phyloP scores from a whole-genome alignment of 2,329 filamentous ascomycete genomes.

The Penicillium sp. region DNA sequence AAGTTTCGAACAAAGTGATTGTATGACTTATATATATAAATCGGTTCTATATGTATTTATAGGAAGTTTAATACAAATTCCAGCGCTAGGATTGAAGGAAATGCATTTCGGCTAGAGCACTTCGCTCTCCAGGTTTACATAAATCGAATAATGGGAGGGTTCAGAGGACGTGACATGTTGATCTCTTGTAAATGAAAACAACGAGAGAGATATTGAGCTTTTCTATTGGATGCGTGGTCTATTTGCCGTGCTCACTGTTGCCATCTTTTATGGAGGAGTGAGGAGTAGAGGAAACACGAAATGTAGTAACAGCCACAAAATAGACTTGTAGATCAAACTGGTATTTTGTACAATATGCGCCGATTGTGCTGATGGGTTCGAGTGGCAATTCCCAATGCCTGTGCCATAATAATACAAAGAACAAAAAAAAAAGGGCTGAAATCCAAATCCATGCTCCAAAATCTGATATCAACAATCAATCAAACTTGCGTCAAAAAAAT shows the following conservation, averaged over 20 bases:
- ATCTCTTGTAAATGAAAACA: background rate
- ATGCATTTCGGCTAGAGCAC: background rate
- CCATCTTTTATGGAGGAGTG: background rate
- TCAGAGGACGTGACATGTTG: background rate
- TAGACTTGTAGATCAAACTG: slow-evolving; percentile 16
- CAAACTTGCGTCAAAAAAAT: background rate
- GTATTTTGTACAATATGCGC: slow-evolving; percentile 32
- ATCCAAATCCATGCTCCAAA: slow-evolving; percentile 12
- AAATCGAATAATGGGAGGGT: background rate
- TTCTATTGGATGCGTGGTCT: background rate
- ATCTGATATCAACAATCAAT: slow-evolving; percentile 10
- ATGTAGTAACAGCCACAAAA: background rate
- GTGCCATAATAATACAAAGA: slow-evolving; percentile 30
- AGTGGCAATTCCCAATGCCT: slow-evolving; percentile 21
- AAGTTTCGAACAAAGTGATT: background rate
- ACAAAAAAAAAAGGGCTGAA: slow-evolving; percentile 20
- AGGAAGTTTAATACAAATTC: background rate
- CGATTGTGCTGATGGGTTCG: slow-evolving; percentile 30
- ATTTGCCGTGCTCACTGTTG: background rate
- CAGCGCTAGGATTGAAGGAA: background rate
- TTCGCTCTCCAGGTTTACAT: background rate
- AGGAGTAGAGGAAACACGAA: background rate
- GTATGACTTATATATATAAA: background rate
- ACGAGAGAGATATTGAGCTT: background rate
- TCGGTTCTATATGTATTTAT: background rate